Evolutionary conservation across 495 filamentous ascomycete genomes (phyloP).

Genomic region (Clavariopsis aquatica): DNA sequence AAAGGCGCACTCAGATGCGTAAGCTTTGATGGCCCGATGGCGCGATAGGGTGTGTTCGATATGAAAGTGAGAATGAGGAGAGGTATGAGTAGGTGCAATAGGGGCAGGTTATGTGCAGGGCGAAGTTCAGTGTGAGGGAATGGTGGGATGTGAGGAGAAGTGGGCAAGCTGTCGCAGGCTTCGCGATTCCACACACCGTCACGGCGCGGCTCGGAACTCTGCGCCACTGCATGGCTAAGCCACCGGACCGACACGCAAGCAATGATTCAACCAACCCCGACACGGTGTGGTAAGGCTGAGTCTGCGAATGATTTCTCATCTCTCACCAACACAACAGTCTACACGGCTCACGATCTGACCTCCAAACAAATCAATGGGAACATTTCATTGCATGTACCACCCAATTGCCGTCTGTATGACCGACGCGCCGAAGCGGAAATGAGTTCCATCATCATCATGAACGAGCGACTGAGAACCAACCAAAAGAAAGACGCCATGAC

Average conservation of each 20-base stretch:
- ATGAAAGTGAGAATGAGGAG: background rate
- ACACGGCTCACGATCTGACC: background rate
- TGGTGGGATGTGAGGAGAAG: background rate
- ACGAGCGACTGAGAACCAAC: slow-evolving; percentile 1
- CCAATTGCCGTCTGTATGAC: slow-evolving; percentile 1
- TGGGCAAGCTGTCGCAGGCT: slow-evolving; percentile 10
- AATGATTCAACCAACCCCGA: background rate
- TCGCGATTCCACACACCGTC: slow-evolving; percentile 19
- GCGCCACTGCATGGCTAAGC: background rate
- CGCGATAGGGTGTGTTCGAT: slow-evolving; percentile 1
- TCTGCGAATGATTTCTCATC: background rate
- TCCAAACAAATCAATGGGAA: background rate
- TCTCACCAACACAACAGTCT: background rate
- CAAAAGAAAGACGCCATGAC: slow-evolving; percentile 23
- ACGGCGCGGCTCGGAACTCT: slow-evolving; percentile 4
- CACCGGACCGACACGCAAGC: slow-evolving; percentile 1
- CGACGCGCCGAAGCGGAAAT: slow-evolving; percentile 4
- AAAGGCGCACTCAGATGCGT: slow-evolving; percentile 20
- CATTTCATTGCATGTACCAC: background rate
- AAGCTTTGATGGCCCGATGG: background rate
- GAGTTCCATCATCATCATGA: slow-evolving; percentile 6
- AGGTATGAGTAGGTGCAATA: background rate
- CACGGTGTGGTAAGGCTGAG: too few relatives aligned
- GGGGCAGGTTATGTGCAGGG: background rate
- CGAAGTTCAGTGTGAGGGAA: background rate